A percentile compares a stretch with the other conserved stretches of the same genome.
Conservation (phyloP, 345 rosid genomes). For the Mallotus nudiflorus region DNA sequence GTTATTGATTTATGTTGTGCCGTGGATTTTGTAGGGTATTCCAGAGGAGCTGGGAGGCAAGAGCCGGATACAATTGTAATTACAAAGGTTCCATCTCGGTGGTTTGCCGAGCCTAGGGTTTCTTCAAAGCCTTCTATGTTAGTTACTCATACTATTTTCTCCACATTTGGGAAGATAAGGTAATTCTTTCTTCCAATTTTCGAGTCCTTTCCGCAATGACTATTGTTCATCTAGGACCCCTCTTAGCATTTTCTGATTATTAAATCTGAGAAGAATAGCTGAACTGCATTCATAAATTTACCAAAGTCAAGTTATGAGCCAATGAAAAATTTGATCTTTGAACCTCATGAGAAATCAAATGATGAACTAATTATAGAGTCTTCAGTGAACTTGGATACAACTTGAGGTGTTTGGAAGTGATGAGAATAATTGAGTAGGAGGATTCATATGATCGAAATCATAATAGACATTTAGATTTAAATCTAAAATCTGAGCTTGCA, state of each 20-base stretch:
- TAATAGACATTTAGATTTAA: background rate
- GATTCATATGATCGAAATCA: background rate
- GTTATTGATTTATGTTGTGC: no score
- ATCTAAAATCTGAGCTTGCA: background rate
- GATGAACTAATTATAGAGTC: no score
- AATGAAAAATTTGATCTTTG: background rate
- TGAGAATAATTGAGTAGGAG: background rate
- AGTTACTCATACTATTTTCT: conserved; percentile 86
- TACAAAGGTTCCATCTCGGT: conserved; percentile 80
- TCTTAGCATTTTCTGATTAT: background rate
- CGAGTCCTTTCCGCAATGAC: no score
- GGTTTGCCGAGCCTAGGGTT: conserved; percentile 95
- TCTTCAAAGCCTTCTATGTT: conserved; percentile 91
- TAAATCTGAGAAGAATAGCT: background rate
- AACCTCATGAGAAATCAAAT: background rate
- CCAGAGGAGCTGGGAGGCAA: conserved; percentile 60
- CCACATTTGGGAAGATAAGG: conserved; percentile 86
- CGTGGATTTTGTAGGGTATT: conserved; percentile 52
- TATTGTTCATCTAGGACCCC: no score
- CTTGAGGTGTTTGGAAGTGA: background rate
- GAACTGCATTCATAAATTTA: background rate
- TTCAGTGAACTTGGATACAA: no score
- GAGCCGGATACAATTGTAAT: conserved; percentile 79
- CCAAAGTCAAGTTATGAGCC: background rate
- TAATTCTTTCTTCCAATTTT: background rate